Conservation (phyloP, 208 protist species). For the Phytomonas serpens region DNA sequence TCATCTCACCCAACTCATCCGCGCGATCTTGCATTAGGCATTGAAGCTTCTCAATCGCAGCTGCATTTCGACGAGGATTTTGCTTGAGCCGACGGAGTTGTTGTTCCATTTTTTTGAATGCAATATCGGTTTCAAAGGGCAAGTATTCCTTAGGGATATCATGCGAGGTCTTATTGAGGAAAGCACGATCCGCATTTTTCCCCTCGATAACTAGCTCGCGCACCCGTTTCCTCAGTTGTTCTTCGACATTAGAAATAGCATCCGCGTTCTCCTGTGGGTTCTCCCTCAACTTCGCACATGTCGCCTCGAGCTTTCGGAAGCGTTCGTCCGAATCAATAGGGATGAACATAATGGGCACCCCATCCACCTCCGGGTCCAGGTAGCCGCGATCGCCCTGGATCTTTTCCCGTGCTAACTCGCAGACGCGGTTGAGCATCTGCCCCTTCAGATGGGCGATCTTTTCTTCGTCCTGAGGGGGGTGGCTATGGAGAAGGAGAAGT, state of each 20-base stretch:
- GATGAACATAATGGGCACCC: slow-evolving; percentile 51
- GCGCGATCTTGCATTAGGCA: slow-evolving; percentile 67
- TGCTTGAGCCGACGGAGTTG: slow-evolving; percentile 50
- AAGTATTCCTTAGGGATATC: slow-evolving; percentile 52
- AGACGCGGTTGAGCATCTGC: slow-evolving; percentile 47
- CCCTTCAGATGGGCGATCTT: slow-evolving; percentile 41
- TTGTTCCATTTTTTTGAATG: slow-evolving; percentile 58
- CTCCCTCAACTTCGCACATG: slow-evolving; percentile 63
- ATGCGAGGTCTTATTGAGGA: slow-evolving; percentile 42
- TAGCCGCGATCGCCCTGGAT: slow-evolving; percentile 59
- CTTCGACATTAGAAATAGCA: slow-evolving; percentile 28
- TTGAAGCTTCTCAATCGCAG: slow-evolving; percentile 55
- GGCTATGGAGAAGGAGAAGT: slow-evolving; percentile 35
- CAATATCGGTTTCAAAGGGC: slow-evolving; percentile 54
- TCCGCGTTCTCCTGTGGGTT: slow-evolving; percentile 42
- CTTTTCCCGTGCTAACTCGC: slow-evolving; percentile 49
- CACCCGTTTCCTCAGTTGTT: slow-evolving; percentile 60
- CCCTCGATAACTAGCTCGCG: slow-evolving; percentile 50
- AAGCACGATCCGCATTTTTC: slow-evolving; percentile 44
- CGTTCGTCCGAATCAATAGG: slow-evolving; percentile 38
- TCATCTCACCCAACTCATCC: slow-evolving; percentile 44
- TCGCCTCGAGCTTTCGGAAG: slow-evolving; percentile 49
- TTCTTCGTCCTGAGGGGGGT: slow-evolving; percentile 37
- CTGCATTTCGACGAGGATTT: slow-evolving; percentile 43
- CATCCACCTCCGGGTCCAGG: slow-evolving; percentile 67